Evolutionary conservation across 163 green algal genomes (phyloP), one percentile per base, ranked within the genome.

Genomic region (Chlorella variabilis): DNA sequence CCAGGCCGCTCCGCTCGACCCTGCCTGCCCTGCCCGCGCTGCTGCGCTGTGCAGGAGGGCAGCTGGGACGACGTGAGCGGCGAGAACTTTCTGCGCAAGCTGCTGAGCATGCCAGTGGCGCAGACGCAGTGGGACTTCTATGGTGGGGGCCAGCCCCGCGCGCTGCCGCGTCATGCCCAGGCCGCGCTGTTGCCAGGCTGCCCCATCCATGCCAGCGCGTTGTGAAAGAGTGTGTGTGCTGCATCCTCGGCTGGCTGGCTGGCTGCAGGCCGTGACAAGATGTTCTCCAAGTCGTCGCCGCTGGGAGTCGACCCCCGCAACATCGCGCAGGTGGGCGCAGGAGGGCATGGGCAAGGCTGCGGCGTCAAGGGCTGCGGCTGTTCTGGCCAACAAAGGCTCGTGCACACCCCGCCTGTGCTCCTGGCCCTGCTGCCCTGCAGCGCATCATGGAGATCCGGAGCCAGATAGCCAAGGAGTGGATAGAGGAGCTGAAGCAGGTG

Each of bases 21-120:
- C n/a, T n/a, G n/a, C 67, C 27, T 58, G 18, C 3, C 38, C 33
- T 68, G 34, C 38, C 25, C 36, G 39, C 58, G 18, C 13, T 31
- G 45, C n/a, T 73, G 49, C 38, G 20, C 7, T 34, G 33, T 45
- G 38, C 66, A 94, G 87, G 83, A 93, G 62, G 94, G 94, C 34
- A 85, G 74, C 49, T 98, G 94, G 94, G 92, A 97, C 71, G 94
- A 97, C n/a, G 87, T 98, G 36, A 93, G 86, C 75, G 94, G 94
- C 2, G 94, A 98, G 75, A 89, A 91, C 0, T 97, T 98, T 71
- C 83, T 98, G 74, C 87, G 93, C 39, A 91, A 89, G 56, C 86
- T 98, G 80, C 83, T 98, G 15, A 77, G 78, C n/a, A 93, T 92
- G 85, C 89, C 90, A 0, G 85, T 95, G 36, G 85, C 92, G 61